Conservation (phyloP, 106 monocot genomes). For the Allium cepa region DNA sequence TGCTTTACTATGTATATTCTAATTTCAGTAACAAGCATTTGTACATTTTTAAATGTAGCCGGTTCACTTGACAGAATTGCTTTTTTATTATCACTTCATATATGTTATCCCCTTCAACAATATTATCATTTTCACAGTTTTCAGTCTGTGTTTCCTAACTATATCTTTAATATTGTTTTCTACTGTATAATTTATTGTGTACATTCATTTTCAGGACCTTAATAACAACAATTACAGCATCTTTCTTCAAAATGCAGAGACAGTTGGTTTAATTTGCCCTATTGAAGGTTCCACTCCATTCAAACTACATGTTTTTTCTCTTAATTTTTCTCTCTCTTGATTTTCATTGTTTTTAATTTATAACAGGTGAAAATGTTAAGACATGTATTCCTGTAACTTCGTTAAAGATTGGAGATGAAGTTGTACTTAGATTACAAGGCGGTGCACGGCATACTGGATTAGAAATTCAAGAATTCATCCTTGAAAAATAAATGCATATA, state of each 20-base stretch:
- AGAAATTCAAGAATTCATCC: constrained; percentile 57
- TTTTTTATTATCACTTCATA: background rate
- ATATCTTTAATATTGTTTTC: no score
- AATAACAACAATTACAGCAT: constrained; percentile 33
- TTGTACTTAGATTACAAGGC: constrained; percentile 44
- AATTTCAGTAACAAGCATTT: background rate
- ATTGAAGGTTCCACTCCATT: constrained; percentile 16
- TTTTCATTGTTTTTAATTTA: background rate
- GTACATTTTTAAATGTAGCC: background rate
- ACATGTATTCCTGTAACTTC: constrained; percentile 55
- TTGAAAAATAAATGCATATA: constrained; percentile 34
- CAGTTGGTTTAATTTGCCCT: constrained; percentile 49
- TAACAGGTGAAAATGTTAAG: constrained; percentile 12
- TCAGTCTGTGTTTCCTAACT: no score
- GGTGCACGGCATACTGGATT: constrained; percentile 63
- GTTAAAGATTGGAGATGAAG: constrained; percentile 39
- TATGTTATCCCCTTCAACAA: background rate
- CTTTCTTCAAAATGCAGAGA: constrained; percentile 65
- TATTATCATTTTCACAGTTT: background rate
- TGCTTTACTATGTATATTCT: background rate
- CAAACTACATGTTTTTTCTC: background rate
- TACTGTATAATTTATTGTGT: no score
- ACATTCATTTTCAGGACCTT: constrained; percentile 12
- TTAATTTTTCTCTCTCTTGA: background rate
- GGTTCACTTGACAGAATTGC: background rate